Evolutionary conservation across 1,139 yeast genomes (phyloP), one percentile per base, ranked within the genome.

Genomic region (Yamadazyma friedrichii): DNA sequence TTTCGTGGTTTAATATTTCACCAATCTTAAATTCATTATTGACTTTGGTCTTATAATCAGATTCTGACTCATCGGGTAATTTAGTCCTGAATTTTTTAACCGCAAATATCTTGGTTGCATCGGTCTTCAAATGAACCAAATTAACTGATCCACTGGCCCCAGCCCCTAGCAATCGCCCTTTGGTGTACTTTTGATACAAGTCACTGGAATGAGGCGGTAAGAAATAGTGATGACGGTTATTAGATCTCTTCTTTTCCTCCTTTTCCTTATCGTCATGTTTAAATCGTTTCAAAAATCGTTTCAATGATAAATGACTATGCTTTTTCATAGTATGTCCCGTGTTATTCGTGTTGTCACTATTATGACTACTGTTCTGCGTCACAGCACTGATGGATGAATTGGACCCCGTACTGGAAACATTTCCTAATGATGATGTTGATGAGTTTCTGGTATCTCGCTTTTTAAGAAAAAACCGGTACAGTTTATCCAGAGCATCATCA

Each of bases 71-170:
- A 33, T 68, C 66, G 3, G 71, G 65, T 38, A 71, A 63, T 55
- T 74, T 76, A 12, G 78, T 59, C 52, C 88, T 66, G 53, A 84
- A 84, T 55, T 82, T 80, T 59, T 85, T 85, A 35, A 85, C 81
- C 0, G 94, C 94, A 58, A 67, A 83, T 3, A 81, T 56, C 47
- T 70, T 67, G 20, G 45, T 43, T 2, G 78, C 74, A 50, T 78
- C 78, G 1, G 67, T 55, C 26, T 65, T 65, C 33, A 77, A 64
- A 17, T 73, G 68, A 4, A 82, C 78, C 37, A 82, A 69, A 42
- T 78, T 74, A 12, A 85, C 94, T 2, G 86, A 78, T 0, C 94
- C 93, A 33, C 87, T 82, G 6, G 93, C 91, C 20, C 94, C 94
- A 40, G 84, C 75, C 5, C 94, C 94, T 15, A 80, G 62, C 22